phyloP scores from a whole-genome alignment of 2,329 filamentous ascomycete genomes.

The Clarireedia monteithiana region DNA sequence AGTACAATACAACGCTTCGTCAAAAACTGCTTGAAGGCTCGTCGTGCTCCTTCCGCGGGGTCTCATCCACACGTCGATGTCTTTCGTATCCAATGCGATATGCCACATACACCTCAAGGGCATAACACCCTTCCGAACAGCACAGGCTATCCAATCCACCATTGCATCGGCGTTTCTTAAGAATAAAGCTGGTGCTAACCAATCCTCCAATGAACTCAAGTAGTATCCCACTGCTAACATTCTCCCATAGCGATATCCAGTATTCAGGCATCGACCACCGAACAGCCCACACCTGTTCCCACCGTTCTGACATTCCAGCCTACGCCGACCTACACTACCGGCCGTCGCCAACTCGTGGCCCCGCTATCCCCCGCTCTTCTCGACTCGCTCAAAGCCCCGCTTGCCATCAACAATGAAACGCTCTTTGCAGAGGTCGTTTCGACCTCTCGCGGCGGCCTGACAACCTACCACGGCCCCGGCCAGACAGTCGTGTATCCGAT shows the following conservation, averaged over 20 bases:
- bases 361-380: slow-evolving; percentile 40
- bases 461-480: slow-evolving; percentile 91
- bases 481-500: slow-evolving; percentile 91
- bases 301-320: slow-evolving; percentile 78
- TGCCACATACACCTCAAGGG: slow-evolving; percentile 51
- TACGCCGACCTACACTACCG: slow-evolving; percentile 79
- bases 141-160: slow-evolving; percentile 46
- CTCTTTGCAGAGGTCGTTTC: slow-evolving; percentile 27
- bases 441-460: slow-evolving; percentile 69
- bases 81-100: too few relatives aligned
- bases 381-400: slow-evolving; percentile 30
- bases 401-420: too few relatives aligned
- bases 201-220: slow-evolving; percentile 34
- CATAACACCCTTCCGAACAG: slow-evolving; percentile 45
- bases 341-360: slow-evolving; percentile 61
- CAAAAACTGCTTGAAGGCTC: too few relatives aligned
- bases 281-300: slow-evolving; percentile 44
- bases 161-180: slow-evolving; percentile 51
- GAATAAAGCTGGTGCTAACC: slow-evolving; percentile 39
- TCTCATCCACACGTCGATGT: too few relatives aligned
- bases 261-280: background rate
- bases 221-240: background rate
- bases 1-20: too few relatives aligned
- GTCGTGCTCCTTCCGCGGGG: too few relatives aligned
- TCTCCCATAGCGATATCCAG: background rate